Conservation (phyloP, 2,329 filamentous ascomycete genomes). For the Colletotrichum orchidophilum region DNA sequence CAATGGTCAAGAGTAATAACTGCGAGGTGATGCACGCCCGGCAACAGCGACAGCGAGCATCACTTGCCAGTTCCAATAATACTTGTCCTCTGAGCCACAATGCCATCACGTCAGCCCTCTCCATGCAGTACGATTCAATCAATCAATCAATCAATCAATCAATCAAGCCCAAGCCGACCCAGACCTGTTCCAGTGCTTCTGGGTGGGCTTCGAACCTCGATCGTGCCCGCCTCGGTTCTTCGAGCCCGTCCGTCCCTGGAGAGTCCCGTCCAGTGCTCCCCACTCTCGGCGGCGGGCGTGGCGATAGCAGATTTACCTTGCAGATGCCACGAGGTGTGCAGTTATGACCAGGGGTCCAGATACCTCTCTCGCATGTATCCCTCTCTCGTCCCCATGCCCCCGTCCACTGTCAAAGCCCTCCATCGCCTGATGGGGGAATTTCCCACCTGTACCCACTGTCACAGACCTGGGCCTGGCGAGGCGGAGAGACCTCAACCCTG, state of each 20-base stretch:
- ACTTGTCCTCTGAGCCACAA: background rate
- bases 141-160: slow-evolving; percentile 2
- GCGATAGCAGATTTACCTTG: slow-evolving; percentile 32
- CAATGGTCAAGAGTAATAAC: background rate
- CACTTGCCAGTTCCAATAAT: background rate
- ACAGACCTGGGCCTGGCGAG: slow-evolving; percentile 35
- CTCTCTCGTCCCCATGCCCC: slow-evolving; percentile 31
- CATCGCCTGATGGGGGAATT: slow-evolving; percentile 36
- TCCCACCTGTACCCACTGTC: slow-evolving; percentile 33
- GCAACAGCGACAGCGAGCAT: background rate
- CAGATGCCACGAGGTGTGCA: slow-evolving; percentile 34
- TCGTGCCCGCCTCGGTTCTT: background rate
- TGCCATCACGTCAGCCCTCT: background rate
- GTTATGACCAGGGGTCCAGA: slow-evolving; percentile 32
- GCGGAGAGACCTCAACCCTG: slow-evolving; percentile 35
- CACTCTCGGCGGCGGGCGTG: slow-evolving; percentile 22
- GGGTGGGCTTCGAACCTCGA: background rate
- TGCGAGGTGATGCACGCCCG: background rate
- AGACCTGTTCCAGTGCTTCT: background rate
- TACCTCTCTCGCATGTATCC: slow-evolving; percentile 28
- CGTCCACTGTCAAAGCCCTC: slow-evolving; percentile 36
- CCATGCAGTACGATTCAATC: background rate
- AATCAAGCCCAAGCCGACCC: background rate
- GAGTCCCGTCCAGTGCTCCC: background rate
- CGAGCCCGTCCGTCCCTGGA: slow-evolving; percentile 2